phyloP scores from a whole-genome alignment of 164 flowering plant genomes.

The Piper betle region DNA sequence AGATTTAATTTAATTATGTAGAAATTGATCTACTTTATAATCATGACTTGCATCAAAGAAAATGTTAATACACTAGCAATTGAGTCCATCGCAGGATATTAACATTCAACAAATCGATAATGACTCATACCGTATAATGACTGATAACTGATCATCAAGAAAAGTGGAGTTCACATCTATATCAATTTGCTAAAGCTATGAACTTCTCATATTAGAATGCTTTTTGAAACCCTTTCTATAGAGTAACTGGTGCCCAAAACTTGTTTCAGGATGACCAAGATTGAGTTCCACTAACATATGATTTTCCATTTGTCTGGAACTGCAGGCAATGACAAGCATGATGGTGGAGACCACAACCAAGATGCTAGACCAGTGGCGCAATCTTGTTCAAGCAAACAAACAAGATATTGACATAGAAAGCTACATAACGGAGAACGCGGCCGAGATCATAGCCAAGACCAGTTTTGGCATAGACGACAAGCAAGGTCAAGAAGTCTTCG shows the following conservation, averaged over 20 bases:
- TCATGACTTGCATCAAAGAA: no score
- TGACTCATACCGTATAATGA: no score
- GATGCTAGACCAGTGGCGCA: conserved; percentile 55
- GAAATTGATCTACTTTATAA: no score
- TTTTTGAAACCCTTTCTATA: neutral
- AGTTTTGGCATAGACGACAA: conserved; percentile 53
- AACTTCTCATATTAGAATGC: neutral
- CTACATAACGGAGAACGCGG: conserved; percentile 36
- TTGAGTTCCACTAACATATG: neutral
- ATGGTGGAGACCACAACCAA: conserved; percentile 59
- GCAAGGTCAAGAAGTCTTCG: conserved; percentile 30
- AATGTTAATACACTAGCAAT: no score
- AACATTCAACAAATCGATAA: no score
- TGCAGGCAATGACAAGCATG: conserved; percentile 46
- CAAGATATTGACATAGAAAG: conserved; percentile 57
- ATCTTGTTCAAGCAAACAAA: conserved; percentile 23
- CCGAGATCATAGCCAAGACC: conserved; percentile 64
- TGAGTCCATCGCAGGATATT: no score
- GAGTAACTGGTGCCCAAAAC: neutral
- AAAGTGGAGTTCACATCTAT: no score
- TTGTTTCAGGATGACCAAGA: neutral
- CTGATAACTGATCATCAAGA: no score
- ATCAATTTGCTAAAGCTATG: no score
- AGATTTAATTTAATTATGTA: no score
- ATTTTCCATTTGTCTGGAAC: neutral